Base-by-base conservation (phyloP, 495 filamentous ascomycete species). In the Chaetomium fimeti region DNA sequence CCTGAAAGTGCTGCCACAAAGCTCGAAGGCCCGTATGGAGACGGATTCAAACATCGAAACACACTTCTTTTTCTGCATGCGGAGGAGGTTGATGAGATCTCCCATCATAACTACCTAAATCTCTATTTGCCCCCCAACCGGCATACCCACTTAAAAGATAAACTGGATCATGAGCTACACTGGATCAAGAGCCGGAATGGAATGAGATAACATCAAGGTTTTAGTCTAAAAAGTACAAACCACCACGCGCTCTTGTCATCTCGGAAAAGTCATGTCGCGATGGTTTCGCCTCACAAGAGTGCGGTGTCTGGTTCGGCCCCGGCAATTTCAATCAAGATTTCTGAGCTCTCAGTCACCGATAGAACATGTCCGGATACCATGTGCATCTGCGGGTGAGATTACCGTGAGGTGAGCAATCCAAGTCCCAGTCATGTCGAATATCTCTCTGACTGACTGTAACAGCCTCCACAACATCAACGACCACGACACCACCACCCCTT, bases 401-500 rank as follows among this genome's bases (percentile, higher is more conserved):
- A 71, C 66, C n/a, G 58, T 72, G 62, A 70, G 65, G 70, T 68
- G 54, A 54, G 69, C 42, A 5, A 5, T 24, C 15, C 8, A 12
- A 20, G 2, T 0, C 9, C 5, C 20, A 29, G 15, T 6, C 47
- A 20, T 45, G 16, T 8, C 18, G 22, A 42, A n/a, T n/a, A 4
- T 15, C 15, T 3, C 6, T 16, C 22, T 48, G 20, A 28, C 55
- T 6, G 15, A 32, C 43, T 18, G n/a, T 12, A 20, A 8, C 55
- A 78, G 76, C 59, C 66, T 78, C 24, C 69, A 78, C 40, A 78
- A 78, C 63, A 60, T 74, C 32, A 45, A 66, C 43, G 66, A 69
- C 20, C 65, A 70, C 29, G 61, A 66, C 8, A 55, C 71, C 1
- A 52, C 64, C 48, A 69, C 59, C 24, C 74, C 73, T 42, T 59